Base-by-base conservation (phyloP, 257 asterid species). In the Solanum virginianum region DNA sequence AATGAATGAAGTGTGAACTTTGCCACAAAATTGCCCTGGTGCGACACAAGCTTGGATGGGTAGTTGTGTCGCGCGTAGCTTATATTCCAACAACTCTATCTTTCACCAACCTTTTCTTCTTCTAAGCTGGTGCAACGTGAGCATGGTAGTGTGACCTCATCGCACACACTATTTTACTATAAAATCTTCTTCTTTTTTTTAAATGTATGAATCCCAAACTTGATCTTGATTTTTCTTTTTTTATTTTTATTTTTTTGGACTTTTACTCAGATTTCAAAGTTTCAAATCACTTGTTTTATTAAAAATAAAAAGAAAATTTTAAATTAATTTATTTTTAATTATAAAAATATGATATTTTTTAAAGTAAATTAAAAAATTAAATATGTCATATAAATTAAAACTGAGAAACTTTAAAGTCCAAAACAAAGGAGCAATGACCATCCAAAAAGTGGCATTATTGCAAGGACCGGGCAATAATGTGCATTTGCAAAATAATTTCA, bases 391-490 rank as follows among this genome's bases (percentile, higher is more conserved):
- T 59, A 20, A 59, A 59, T 59, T 59, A 10, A 18, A 8, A n/a
- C 1, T 29, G 20, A 65, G 4, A 20, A 10, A 20, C 11, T 71
- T 71, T 71, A 17, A 41, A 41, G 49, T 14, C 18, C n/a, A 45
- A 45, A 13, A 18, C 81, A 45, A 74, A 43, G 36, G 39, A 74
- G 80, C 56, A 20, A 22, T 22, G 81, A 74, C 81, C 17, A 45
- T 74, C 59, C 14, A 3, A 47, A 74, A 47, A 7, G 22, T 74
- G 20, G 60, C 53, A 59, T 72, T 79, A 84, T 84, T 84, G 89
- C 88, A 87, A 84, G 87, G 87, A 86, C 72, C 74, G 75, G 82
- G 62, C 81, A 85, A 87, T 57, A 74, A 88, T 88, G 74, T 85
- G 86, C 85, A 83, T 86, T 85, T 62, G 81, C 85, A 86, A 83